Evolutionary conservation across 2,329 filamentous ascomycete species (phyloP).

Genomic region (Onygenales sp.): DNA sequence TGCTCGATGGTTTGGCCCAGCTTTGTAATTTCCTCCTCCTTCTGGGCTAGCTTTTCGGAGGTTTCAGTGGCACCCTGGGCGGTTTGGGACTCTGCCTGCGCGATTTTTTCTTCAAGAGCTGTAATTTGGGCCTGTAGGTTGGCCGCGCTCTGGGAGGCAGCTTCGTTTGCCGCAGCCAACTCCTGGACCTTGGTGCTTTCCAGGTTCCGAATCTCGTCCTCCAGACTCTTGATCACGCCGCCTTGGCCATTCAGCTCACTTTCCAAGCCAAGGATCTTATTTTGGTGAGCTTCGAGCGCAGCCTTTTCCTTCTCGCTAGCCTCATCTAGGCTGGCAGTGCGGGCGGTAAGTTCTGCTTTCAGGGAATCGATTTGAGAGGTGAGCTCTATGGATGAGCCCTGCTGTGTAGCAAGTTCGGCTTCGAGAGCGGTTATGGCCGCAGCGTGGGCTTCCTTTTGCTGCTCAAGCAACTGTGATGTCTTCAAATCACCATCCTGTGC

Average conservation of each 20-base stretch:
- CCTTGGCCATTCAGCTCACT: conserved; percentile 27
- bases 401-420: conserved; percentile 10
- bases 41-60: conserved; percentile 22
- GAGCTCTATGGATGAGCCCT: conserved; percentile 6
- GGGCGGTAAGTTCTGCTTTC: conserved; percentile 17
- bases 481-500: conserved; percentile 27
- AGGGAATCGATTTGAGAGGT: conserved; percentile 7
- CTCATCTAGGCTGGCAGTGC: conserved; percentile 20
- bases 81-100: conserved; percentile 20
- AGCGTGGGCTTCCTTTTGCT: conserved; percentile 27
- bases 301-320: conserved; percentile 23
- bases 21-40: conserved; percentile 25
- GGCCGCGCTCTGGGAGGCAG: conserved; percentile 18
- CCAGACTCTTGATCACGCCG: conserved; percentile 29
- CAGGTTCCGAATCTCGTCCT: conserved; percentile 28
- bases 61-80: conserved; percentile 14
- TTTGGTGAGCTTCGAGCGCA: conserved; percentile 16
- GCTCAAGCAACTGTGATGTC: conserved; percentile 25
- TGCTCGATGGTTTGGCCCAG: conserved; percentile 25
- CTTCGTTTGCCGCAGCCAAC: conserved; percentile 26
- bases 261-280: conserved; percentile 14
- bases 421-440: conserved; percentile 16
- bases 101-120: conserved; percentile 26
- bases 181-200: conserved; percentile 28
- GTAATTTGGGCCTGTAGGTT: conserved; percentile 26